Conservation (phyloP, 169 alveolate species). For the Plasmodium gaboni region DNA sequence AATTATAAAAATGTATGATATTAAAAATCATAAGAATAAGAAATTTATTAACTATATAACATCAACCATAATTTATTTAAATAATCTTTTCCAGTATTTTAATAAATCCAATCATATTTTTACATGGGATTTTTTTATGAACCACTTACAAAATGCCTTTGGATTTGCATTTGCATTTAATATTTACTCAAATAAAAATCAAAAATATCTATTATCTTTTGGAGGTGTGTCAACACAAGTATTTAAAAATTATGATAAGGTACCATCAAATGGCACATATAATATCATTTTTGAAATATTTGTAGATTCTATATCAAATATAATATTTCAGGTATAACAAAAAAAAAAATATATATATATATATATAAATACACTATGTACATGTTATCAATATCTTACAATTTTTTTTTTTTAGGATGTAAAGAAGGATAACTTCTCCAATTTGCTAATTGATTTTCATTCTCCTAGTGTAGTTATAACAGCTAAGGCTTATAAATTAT, state of each 20-base stretch:
- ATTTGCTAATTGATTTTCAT: constrained; percentile 40
- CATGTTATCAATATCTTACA: neutral
- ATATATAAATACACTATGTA: neutral
- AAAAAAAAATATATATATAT: neutral
- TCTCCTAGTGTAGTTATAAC: constrained; percentile 74
- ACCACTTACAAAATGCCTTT: constrained; percentile 21
- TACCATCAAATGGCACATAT: constrained; percentile 7
- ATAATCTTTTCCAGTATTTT: constrained; percentile 42
- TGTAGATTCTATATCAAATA: constrained; percentile 34
- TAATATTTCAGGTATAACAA: constrained; percentile 44
- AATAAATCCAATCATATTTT: constrained; percentile 27
- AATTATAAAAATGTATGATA: constrained; percentile 32
- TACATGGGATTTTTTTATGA: constrained; percentile 55
- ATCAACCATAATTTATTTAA: constrained; percentile 29
- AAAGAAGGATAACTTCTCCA: neutral
- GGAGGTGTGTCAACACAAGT: constrained; percentile 49
- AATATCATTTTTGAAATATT: constrained; percentile 46
- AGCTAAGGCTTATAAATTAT: constrained; percentile 55
- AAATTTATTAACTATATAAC: constrained; percentile 19
- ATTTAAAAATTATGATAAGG: neutral
- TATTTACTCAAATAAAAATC: constrained; percentile 14
- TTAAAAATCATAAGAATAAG: constrained; percentile 25
- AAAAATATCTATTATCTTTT: constrained; percentile 8
- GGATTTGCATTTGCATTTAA: constrained; percentile 34
- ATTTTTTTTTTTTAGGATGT: constrained; percentile 21